Evolutionary conservation across 2,329 filamentous ascomycete species (phyloP).

Genomic region (Aspergillus quadrilineatus): DNA sequence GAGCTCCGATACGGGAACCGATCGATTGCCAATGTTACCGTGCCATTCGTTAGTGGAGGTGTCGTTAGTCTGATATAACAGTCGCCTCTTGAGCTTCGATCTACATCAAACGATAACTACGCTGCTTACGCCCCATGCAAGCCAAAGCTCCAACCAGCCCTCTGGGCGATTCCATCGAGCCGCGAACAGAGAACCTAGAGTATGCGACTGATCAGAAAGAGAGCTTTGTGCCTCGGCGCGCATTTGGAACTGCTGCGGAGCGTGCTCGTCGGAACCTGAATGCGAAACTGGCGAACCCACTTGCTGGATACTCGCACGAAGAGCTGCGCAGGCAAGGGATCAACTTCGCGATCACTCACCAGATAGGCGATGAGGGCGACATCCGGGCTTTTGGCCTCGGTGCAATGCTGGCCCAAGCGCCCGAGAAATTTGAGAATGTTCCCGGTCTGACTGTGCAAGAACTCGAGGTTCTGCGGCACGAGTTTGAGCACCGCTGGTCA

Average conservation of each 20-base stretch:
- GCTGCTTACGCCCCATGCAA: slow-evolving; percentile 12
- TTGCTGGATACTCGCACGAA: slow-evolving; percentile 49
- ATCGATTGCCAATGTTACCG: background rate
- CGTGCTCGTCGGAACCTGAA: slow-evolving; percentile 43
- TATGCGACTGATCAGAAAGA: slow-evolving; percentile 17
- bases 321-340: slow-evolving; percentile 58
- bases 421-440: slow-evolving; percentile 52
- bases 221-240: slow-evolving; percentile 25
- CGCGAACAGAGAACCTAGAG: slow-evolving; percentile 15
- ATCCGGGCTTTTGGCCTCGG: slow-evolving; percentile 60
- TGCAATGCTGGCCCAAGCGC: slow-evolving; percentile 58
- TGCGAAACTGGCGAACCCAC: slow-evolving; percentile 55
- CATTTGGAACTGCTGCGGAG: slow-evolving; percentile 37
- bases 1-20: background rate
- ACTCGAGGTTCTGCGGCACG: slow-evolving; percentile 56
- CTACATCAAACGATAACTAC: background rate
- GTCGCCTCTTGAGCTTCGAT: background rate
- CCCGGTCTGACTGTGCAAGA: slow-evolving; percentile 60
- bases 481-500: slow-evolving; percentile 66
- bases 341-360: slow-evolving; percentile 57
- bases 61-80: background rate
- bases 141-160: slow-evolving; percentile 13
- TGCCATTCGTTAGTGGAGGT: background rate
- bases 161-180: slow-evolving; percentile 8
- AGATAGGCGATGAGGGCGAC: slow-evolving; percentile 56